Conservation (phyloP, 352 stramenopile genomes). For the Phytophthora citricola region DNA sequence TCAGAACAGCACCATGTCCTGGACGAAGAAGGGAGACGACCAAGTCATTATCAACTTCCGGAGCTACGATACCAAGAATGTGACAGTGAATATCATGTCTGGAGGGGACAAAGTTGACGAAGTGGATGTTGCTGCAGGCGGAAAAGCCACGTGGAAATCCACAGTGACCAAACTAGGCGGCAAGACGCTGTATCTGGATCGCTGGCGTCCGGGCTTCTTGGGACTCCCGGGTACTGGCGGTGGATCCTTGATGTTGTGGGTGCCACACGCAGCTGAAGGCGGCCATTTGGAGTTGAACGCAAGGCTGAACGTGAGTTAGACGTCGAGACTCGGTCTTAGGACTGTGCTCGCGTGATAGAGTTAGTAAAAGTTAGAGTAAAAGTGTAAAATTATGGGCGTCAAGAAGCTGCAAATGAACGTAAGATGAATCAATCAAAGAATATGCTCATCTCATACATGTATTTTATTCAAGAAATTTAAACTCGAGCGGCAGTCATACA, state of each 20-base stretch:
- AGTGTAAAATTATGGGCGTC: background rate
- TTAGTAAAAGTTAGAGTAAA: slow-evolving; percentile 1
- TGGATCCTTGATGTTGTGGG: slow-evolving; percentile 70
- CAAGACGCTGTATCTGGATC: slow-evolving; percentile 78
- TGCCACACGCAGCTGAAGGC: slow-evolving; percentile 46
- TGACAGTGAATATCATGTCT: slow-evolving; percentile 60
- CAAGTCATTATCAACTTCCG: slow-evolving; percentile 48
- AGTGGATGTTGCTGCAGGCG: slow-evolving; percentile 44
- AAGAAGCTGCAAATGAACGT: background rate
- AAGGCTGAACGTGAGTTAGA: slow-evolving; percentile 53
- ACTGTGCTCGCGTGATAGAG: background rate
- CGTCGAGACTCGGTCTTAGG: background rate
- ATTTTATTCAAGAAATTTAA: too few relatives aligned
- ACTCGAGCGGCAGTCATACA: too few relatives aligned
- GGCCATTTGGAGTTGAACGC: slow-evolving; percentile 56
- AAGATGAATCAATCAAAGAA: background rate
- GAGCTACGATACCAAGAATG: slow-evolving; percentile 53
- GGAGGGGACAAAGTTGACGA: slow-evolving; percentile 53
- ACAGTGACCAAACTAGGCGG: slow-evolving; percentile 38
- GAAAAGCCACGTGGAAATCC: slow-evolving; percentile 46
- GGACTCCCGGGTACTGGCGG: slow-evolving; percentile 59
- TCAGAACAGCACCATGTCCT: slow-evolving; percentile 40
- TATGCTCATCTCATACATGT: too few relatives aligned
- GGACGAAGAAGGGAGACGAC: slow-evolving; percentile 52
- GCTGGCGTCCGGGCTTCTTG: slow-evolving; percentile 60